phyloP scores from a whole-genome alignment of 805 yeast species.

The Wickerhamomyces ciferrii region DNA sequence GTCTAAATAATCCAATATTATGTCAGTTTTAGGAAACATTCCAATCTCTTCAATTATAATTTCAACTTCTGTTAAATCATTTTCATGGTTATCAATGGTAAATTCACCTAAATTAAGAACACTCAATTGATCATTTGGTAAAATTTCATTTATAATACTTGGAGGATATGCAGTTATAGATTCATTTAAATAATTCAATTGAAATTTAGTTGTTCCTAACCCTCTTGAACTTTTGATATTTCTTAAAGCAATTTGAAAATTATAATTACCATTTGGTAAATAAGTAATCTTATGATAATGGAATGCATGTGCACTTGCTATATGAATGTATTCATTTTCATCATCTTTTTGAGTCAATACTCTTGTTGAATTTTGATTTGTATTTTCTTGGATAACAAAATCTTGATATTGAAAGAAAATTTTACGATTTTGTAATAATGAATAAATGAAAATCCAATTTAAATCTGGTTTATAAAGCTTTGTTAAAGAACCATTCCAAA shows the following conservation, averaged over 20 bases:
- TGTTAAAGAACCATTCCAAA: constrained; percentile 34
- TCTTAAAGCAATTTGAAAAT: constrained; percentile 14
- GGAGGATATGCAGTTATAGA: constrained; percentile 42
- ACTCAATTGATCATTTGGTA: constrained; percentile 47
- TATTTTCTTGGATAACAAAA: constrained; percentile 24
- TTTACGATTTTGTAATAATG: constrained; percentile 45
- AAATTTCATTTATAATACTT: constrained; percentile 47
- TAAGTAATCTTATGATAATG: constrained; percentile 3
- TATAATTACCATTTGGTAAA: constrained; percentile 14
- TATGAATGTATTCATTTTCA: background rate
- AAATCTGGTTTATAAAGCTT: constrained; percentile 20
- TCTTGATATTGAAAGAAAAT: constrained; percentile 43
- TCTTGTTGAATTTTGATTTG: background rate
- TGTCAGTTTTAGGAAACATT: constrained; percentile 45
- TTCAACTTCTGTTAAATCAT: constrained; percentile 28
- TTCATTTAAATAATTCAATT: constrained; percentile 29
- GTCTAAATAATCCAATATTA: constrained; percentile 40
- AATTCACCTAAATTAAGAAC: constrained; percentile 49
- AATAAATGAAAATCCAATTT: constrained; percentile 45
- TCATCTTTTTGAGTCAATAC: background rate
- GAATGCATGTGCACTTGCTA: constrained; percentile 7
- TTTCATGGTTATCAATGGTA: constrained; percentile 15
- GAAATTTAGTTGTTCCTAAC: constrained; percentile 53
- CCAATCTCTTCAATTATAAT: constrained; percentile 55
- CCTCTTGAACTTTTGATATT: constrained; percentile 26